Percentiles rank a stretch among this genome's conserved stretches.
Evolutionary conservation across 2,329 filamentous ascomycete species (phyloP).

Genomic region (Ophiocordyceps camponoti-rufipedis): DNA sequence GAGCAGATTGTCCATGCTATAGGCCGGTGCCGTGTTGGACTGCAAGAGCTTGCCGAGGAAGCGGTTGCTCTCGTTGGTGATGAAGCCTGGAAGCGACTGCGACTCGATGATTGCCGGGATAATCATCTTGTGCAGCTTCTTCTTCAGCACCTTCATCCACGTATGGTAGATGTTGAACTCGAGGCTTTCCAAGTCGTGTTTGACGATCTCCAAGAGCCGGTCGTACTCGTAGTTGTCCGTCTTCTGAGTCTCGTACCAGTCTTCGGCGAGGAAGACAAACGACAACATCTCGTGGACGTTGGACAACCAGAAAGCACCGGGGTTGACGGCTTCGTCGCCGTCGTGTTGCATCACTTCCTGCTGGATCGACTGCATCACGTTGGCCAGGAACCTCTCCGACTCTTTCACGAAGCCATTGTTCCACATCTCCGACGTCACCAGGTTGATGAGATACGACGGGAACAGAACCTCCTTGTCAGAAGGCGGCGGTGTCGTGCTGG

Average conservation of each 20-base stretch:
- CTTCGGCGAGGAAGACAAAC: slow-evolving; percentile 95
- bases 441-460: slow-evolving; percentile 95
- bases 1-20: slow-evolving; percentile 97
- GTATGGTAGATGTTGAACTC: slow-evolving; percentile 99
- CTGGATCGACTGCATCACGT: slow-evolving; percentile 99
- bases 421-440: slow-evolving; percentile 99
- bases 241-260: slow-evolving; percentile 99
- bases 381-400: slow-evolving; percentile 94
- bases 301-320: slow-evolving; percentile 94
- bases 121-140: slow-evolving; percentile 99
- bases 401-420: slow-evolving; percentile 99
- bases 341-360: slow-evolving; percentile 99
- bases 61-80: slow-evolving; percentile 94
- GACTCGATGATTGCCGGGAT: slow-evolving; percentile 98
- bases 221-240: slow-evolving; percentile 99
- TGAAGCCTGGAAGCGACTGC: slow-evolving; percentile 92
- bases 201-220: slow-evolving; percentile 91
- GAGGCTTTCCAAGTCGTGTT: slow-evolving; percentile 92
- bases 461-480: slow-evolving; percentile 98
- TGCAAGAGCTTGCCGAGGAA: slow-evolving; percentile 95
- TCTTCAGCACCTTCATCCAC: slow-evolving; percentile 99
- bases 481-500: slow-evolving; percentile 69
- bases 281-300: slow-evolving; percentile 99
- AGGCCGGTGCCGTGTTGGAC: slow-evolving; percentile 79
- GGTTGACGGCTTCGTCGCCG: slow-evolving; percentile 90